Base-by-base conservation (phyloP, 495 filamentous ascomycete species). In the Neurospora sp. region DNA sequence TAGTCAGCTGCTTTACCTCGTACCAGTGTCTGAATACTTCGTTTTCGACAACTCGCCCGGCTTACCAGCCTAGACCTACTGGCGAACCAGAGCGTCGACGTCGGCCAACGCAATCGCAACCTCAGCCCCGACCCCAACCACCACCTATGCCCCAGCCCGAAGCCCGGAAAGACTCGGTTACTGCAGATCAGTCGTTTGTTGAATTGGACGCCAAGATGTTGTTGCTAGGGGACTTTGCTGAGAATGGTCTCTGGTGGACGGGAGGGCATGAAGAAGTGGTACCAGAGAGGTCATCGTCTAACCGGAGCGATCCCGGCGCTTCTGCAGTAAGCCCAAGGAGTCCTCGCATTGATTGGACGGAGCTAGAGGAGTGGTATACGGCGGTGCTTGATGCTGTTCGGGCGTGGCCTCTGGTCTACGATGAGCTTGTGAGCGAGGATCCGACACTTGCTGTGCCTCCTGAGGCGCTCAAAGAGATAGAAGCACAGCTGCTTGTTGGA, bases 231-330 rank as follows among this genome's bases (percentile, higher is more conserved):
- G 89, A 95, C 73, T 83, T 96, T 74, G 91, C 90, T 0, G 92
- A 96, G 79, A 96, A 95, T 78, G 93, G 93, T 2, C 88, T 88
- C 16, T 96, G 92, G 93, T 96, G 92, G 92, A 92, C 89, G 70
- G 90, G 90, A 27, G 85, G 87, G 1, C 84, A 87, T 72, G 80
- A 84, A 27, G 82, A 86, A 41, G 69, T 78, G 14, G 77, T 79
- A 23, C 79, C 82, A n/a, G 77, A 76, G 42, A 79, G 78, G 69
- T 80, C 78, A 44, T 72, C 78, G 27, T 79, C 80, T 5, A 77
- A 79, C 44, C 80, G 81, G 71, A 79, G 81, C 62, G 80, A 82
- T 4, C 80, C 77, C 46, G 73, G 73, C 20, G 78, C 71, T 23
- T 83, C 81, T 7, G 75, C 82, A 12, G 87, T 93, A n/a, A 90